Conservation (phyloP, 1,284 basidiomycete species). For the Fomitopsis pinicola region DNA sequence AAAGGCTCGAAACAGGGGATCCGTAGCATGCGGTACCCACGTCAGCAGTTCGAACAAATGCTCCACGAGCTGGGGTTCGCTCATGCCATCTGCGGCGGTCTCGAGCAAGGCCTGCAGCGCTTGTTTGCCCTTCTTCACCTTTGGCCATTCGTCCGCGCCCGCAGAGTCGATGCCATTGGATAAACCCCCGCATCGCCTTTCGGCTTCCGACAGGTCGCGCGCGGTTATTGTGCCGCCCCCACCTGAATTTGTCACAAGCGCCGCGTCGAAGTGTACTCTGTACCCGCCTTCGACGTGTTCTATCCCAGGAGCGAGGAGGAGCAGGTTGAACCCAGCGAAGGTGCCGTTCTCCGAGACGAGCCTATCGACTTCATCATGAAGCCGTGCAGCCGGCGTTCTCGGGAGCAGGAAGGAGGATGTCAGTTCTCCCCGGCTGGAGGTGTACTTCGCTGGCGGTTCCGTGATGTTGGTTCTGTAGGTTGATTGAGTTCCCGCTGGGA, state of each 20-base stretch:
- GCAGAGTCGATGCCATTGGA: slow-evolving; percentile 69
- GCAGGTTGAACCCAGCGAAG: slow-evolving; percentile 76
- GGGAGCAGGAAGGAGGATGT: slow-evolving; percentile 62
- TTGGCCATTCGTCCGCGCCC: slow-evolving; percentile 62
- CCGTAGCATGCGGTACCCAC: slow-evolving; percentile 39
- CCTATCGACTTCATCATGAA: slow-evolving; percentile 42
- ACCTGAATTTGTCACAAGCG: slow-evolving; percentile 64
- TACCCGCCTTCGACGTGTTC: slow-evolving; percentile 12
- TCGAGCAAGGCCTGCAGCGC: slow-evolving; percentile 40
- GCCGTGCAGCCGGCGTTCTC: slow-evolving; percentile 33
- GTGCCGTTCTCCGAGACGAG: slow-evolving; percentile 41
- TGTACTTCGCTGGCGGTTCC: slow-evolving; percentile 45
- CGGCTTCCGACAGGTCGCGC: slow-evolving; percentile 44
- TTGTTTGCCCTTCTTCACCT: slow-evolving; percentile 56
- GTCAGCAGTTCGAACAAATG: slow-evolving; percentile 58
- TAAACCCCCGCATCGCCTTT: slow-evolving; percentile 51
- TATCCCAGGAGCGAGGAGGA: slow-evolving; percentile 41
- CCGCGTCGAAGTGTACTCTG: slow-evolving; percentile 43
- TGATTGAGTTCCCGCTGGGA: slow-evolving; percentile 9
- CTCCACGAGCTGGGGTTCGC: slow-evolving; percentile 50
- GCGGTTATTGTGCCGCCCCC: slow-evolving; percentile 54
- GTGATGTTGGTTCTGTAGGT: slow-evolving; percentile 72
- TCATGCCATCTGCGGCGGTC: slow-evolving; percentile 29
- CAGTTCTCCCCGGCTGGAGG: slow-evolving; percentile 62
- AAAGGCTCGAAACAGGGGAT: background rate